These are phyloP conservation scores for Cudoniella acicularis DNA, from an alignment of 495 filamentous ascomycete genomes.

Conservation along the genomic window DNA sequence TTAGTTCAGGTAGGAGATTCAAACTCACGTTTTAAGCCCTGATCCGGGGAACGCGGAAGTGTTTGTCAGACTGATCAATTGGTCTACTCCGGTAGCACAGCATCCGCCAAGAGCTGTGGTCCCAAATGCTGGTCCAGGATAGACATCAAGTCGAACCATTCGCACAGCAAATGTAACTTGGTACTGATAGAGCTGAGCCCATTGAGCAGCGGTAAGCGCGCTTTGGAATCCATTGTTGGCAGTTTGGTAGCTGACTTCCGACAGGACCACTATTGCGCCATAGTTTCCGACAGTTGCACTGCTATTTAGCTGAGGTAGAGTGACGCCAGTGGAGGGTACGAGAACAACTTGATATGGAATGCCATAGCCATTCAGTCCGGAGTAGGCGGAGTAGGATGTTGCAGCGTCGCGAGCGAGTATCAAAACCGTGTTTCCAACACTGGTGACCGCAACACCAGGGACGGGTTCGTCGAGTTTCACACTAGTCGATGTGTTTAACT, in stretches of 20 bases:
- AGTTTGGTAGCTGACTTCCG: constrained; percentile 52
- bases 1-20: neutral
- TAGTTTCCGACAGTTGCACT: constrained; percentile 47
- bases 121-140: constrained; percentile 49
- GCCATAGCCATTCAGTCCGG: constrained; percentile 57
- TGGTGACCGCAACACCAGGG: neutral
- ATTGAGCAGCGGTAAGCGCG: constrained; percentile 54
- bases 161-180: constrained; percentile 55
- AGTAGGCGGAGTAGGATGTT: constrained; percentile 42
- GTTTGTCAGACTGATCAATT: constrained; percentile 47
- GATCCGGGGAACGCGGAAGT: constrained; percentile 45
- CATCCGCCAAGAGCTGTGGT: constrained; percentile 40
- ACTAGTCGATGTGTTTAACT: neutral
- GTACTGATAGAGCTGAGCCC: constrained; percentile 53
- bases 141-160: constrained; percentile 59
- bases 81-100: constrained; percentile 47
- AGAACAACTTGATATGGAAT: constrained; percentile 54
- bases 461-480: neutral
- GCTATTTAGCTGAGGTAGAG: constrained; percentile 48
- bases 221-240: constrained; percentile 38
- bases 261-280: constrained; percentile 53
- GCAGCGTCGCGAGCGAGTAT: constrained; percentile 52
- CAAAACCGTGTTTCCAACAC: constrained; percentile 42
- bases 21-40: constrained; percentile 37
- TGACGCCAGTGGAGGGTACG: constrained; percentile 48